Base-by-base conservation (phyloP, 1,284 basidiomycete genomes). In the Pyrrhoderma noxium region DNA sequence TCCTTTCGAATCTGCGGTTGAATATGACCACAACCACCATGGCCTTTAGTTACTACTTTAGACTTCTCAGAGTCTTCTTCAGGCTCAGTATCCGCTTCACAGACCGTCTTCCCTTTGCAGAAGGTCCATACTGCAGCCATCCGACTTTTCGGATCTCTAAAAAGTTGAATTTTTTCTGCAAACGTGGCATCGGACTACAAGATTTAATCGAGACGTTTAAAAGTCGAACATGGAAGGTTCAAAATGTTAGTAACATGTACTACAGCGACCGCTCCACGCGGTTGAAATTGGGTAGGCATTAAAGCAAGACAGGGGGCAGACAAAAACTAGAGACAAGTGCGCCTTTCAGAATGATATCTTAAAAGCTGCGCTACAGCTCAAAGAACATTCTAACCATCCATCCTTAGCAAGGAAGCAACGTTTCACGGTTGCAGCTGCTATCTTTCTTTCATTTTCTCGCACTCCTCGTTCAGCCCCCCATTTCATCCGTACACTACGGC, bases 1-100 rank as follows among this genome's bases (percentile, higher is more conserved):
- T 99, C 95, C 68, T 95, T 97, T 58, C 96, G 75, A 61, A 98
- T 83, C 52, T 81, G 74, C 2, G 96, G 96, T 68, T 99, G 96
- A 9, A 79, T 67, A 61, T 93, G 91, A 45, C 96, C 96, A 69
- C 96, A 99, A 34, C 96, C 96, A 36, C 93, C 94, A 59, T 99
- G 96, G 0, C 91, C 89, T 61, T 82, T 85, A 73, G 88, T 89
- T 54, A 68, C 64, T 40, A 68, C 75, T 23, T 91, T 88, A n/a
- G 68, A 72, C 19, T 82, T 84, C 19, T 80, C 86, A 49, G 80
- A 82, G n/a, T 40, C 21, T 57, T 95, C 92, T 58, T 91, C 89
- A 66, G 89, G 87, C 47, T 81, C 78, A 53, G 91, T 87, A 67
- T 94, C 90, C 58, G 89, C 70, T 61, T 93, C 89, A 74, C 93